Percentiles rank a stretch among this genome's conserved stretches.
phyloP scores from a whole-genome alignment of 1,139 yeast genomes.

The Scheffersomyces stambukii region DNA sequence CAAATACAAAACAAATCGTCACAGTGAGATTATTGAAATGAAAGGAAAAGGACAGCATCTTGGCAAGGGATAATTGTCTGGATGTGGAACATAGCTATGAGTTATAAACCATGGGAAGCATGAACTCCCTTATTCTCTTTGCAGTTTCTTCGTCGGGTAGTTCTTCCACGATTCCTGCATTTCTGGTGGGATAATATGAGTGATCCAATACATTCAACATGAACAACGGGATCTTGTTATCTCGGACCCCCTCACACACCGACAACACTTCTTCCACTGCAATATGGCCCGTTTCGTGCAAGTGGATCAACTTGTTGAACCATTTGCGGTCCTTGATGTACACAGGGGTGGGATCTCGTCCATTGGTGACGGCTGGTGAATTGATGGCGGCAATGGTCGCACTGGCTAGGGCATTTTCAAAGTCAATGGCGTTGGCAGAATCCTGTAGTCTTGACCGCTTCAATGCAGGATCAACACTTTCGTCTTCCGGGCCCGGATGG shows the following conservation, averaged over 20 bases:
- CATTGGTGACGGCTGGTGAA: conserved; percentile 25
- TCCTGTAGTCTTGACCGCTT: conserved; percentile 17
- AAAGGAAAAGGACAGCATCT: too few species aligned
- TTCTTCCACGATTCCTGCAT: conserved; percentile 14
- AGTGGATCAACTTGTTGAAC: conserved; percentile 31
- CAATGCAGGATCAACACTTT: conserved; percentile 28
- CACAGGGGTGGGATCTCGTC: conserved; percentile 21
- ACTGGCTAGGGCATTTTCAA: conserved; percentile 27
- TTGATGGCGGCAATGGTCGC: conserved; percentile 36
- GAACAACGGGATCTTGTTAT: conserved; percentile 35
- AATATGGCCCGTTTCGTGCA: conserved; percentile 27
- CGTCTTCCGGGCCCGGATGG: conserved; percentile 12
- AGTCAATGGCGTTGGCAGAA: conserved; percentile 15
- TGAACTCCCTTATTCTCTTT: conserved; percentile 31
- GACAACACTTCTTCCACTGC: conserved; percentile 31
- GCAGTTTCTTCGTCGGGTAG: conserved; percentile 32
- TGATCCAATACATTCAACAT: conserved; percentile 39
- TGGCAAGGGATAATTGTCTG: too few species aligned
- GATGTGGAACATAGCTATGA: too few species aligned
- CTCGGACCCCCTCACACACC: conserved; percentile 38
- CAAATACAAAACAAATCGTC: too few species aligned
- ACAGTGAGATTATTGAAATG: too few species aligned
- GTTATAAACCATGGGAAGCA: conserved; percentile 33
- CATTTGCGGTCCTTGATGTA: conserved; percentile 40
- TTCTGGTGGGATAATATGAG: conserved; percentile 23